These are phyloP conservation scores for Phytophthora meadii DNA, from an alignment of 352 stramenopile genomes.

Conservation along the genomic window DNA sequence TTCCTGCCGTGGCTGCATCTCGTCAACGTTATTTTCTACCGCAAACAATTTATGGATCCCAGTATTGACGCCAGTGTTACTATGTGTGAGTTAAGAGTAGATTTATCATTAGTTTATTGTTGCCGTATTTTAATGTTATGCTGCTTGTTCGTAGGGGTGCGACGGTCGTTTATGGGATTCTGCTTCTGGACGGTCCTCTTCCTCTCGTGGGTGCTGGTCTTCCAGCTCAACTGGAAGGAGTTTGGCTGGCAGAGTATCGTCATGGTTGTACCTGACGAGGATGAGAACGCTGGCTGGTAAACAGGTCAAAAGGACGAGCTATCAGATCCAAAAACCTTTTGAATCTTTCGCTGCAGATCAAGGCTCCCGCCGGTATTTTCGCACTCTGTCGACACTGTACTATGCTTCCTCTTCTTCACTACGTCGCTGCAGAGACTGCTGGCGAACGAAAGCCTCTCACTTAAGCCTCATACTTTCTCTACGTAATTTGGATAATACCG, in stretches of 20 bases:
- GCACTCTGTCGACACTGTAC: conserved; percentile 21
- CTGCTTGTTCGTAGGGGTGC: conserved; percentile 55
- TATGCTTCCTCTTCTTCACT: conserved; percentile 18
- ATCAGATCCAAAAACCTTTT: no score
- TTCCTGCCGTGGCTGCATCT: conserved; percentile 86
- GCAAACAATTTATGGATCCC: conserved; percentile 80
- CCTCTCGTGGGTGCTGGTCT: conserved; percentile 76
- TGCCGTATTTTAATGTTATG: not conserved
- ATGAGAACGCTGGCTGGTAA: conserved; percentile 78
- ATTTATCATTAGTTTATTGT: no score
- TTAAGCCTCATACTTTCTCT: conserved; percentile 11
- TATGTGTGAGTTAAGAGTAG: conserved; percentile 56
- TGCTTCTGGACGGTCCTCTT: conserved; percentile 78
- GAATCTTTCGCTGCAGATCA: not conserved
- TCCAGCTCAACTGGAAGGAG: conserved; percentile 89
- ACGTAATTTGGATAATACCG: not conserved
- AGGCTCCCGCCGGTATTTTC: not conserved
- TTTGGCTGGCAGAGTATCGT: conserved; percentile 83
- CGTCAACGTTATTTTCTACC: conserved; percentile 86
- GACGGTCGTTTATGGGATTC: conserved; percentile 77
- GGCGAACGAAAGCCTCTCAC: conserved; percentile 3
- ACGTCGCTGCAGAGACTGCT: conserved; percentile 12
- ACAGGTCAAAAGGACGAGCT: no score
- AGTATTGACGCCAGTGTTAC: conserved; percentile 73
- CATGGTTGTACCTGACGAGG: conserved; percentile 74